phyloP scores from a whole-genome alignment of 768 basidiomycete species.

The Tricholoma matsutake region DNA sequence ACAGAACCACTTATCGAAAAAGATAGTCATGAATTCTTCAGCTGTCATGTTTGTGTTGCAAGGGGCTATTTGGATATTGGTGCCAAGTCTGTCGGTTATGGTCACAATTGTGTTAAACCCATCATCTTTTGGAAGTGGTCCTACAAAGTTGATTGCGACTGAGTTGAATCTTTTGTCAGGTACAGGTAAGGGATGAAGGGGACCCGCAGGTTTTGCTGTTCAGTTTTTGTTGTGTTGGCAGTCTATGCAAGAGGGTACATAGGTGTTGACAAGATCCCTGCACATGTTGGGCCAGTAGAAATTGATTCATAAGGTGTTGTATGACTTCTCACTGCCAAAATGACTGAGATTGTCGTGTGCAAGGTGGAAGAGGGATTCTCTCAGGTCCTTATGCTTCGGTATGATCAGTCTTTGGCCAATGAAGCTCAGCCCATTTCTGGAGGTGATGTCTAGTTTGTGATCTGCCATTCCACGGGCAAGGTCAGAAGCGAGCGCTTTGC shows the following conservation, averaged over 20 bases:
- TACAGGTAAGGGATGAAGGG: too few species aligned
- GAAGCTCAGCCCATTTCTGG: neutral
- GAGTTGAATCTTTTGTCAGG: too few species aligned
- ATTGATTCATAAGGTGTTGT: neutral
- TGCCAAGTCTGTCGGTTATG: too few species aligned
- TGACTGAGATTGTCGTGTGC: too few species aligned
- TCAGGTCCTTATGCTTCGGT: neutral
- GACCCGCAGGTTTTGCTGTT: too few species aligned
- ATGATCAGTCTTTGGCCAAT: too few species aligned
- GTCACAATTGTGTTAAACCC: too few species aligned
- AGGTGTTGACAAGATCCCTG: slow-evolving; percentile 10
- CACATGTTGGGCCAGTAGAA: neutral
- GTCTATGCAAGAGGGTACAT: too few species aligned
- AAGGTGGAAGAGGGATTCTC: neutral
- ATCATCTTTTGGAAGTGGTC: too few species aligned
- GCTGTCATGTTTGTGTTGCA: slow-evolving; percentile 11
- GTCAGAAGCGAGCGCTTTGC: neutral
- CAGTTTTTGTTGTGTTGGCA: too few species aligned
- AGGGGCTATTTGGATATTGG: too few species aligned
- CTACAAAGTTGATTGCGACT: too few species aligned
- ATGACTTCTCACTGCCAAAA: neutral
- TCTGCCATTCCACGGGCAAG: neutral
- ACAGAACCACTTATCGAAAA: slow-evolving; percentile 18
- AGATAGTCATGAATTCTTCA: slow-evolving; percentile 16
- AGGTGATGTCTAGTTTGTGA: neutral